A percentile compares a stretch with the other conserved stretches of the same genome.
phyloP scores from a whole-genome alignment of 352 stramenopile genomes.

The Pythium phragmiticola region DNA sequence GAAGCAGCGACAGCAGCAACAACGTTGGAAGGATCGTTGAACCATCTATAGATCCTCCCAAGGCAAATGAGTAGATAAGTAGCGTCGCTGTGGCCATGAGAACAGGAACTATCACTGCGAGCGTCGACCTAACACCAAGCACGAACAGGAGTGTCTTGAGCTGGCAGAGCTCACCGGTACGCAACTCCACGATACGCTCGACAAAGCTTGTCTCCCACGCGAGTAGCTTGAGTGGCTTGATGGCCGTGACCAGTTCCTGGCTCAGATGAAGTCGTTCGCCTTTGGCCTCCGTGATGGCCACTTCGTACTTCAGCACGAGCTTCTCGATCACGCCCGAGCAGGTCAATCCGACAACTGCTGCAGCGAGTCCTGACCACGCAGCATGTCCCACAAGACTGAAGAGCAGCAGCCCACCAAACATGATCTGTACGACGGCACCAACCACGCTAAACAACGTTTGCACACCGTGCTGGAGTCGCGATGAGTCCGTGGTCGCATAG shows the following conservation, averaged over 20 bases:
- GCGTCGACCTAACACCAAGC: neutral
- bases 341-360: conserved; percentile 74
- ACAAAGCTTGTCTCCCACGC: conserved; percentile 90
- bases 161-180: conserved; percentile 18
- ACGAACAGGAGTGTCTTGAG: conserved; percentile 3
- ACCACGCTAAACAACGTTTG: neutral
- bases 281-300: conserved; percentile 85
- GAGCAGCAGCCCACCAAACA: conserved; percentile 57
- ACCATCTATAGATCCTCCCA: neutral
- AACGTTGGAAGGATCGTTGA: conserved; percentile 1
- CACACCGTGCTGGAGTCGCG: conserved; percentile 84
- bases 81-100: conserved; percentile 53
- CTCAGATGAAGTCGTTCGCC: conserved; percentile 93
- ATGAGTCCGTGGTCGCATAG: conserved; percentile 94
- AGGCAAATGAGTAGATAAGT: conserved; percentile 46
- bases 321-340: neutral
- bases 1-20: conserved; percentile 8
- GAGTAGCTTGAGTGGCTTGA: conserved; percentile 97
- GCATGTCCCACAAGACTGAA: conserved; percentile 70
- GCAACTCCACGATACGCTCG: conserved; percentile 43
- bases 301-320: conserved; percentile 59
- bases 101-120: conserved; percentile 34
- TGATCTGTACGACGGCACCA: conserved; percentile 57
- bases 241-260: conserved; percentile 89
- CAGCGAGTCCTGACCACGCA: conserved; percentile 83